A percentile compares a stretch with the other conserved stretches of the same genome.
These are phyloP conservation scores for Xylariaceae sp. DNA, from an alignment of 2,329 filamentous ascomycete genomes.

Conservation along the genomic window DNA sequence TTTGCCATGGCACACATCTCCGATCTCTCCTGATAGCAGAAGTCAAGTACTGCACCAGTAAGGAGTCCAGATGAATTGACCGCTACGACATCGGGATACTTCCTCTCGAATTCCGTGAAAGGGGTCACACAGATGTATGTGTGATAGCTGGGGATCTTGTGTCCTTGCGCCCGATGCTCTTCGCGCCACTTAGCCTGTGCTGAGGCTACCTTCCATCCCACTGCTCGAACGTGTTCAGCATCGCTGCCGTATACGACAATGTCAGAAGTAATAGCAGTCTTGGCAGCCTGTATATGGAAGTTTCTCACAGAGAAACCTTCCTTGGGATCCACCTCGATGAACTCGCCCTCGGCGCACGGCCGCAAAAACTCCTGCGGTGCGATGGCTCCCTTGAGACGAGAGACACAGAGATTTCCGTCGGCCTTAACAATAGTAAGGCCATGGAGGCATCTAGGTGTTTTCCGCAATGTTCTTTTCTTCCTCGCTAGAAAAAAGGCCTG, in stretches of 20 bases:
- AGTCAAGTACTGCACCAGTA: conserved; percentile 78
- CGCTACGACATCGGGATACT: conserved; percentile 65
- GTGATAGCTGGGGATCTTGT: conserved; percentile 63
- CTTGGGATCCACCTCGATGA: conserved; percentile 76
- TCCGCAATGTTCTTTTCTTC: conserved; percentile 64
- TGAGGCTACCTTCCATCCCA: conserved; percentile 63
- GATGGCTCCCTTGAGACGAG: conserved; percentile 82
- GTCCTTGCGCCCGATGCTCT: conserved; percentile 52
- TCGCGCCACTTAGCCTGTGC: conserved; percentile 74
- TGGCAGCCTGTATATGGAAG: conserved; percentile 92
- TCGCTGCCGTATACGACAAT: conserved; percentile 87
- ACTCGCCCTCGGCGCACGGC: conserved; percentile 47
- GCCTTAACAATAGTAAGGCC: conserved; percentile 84
- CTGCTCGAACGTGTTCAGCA: conserved; percentile 52
- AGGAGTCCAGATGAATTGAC: conserved; percentile 65
- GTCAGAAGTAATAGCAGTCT: conserved; percentile 81
- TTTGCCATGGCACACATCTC: conserved; percentile 95
- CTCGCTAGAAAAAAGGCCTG: conserved; percentile 82
- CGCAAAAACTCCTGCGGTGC: conserved; percentile 74
- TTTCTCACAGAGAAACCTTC: conserved; percentile 95
- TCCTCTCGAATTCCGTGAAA: conserved; percentile 67
- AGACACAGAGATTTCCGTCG: conserved; percentile 67
- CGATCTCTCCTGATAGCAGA: conserved; percentile 78
- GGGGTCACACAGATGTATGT: conserved; percentile 69
- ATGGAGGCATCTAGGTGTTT: conserved; percentile 70